Percentiles rank a stretch among this genome's conserved stretches.
Conservation (phyloP, 176 grass and related monocot species). For the Neostapfia colusana region DNA sequence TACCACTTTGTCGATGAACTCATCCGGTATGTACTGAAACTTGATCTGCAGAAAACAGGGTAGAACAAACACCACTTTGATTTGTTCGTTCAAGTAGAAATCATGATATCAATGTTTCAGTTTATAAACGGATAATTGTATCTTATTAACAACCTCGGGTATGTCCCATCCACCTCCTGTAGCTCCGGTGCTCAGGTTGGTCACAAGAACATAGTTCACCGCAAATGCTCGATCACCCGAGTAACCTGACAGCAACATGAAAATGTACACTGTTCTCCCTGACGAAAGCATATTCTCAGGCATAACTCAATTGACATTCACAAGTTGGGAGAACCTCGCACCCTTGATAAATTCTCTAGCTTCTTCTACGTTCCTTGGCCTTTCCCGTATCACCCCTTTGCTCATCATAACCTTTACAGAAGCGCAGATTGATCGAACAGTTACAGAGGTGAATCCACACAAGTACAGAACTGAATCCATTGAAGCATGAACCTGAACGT, state of each 20-base stretch:
- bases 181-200: constrained; percentile 55
- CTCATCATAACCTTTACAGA: constrained; percentile 63
- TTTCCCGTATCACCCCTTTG: constrained; percentile 63
- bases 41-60: constrained; percentile 47
- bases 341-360: constrained; percentile 78
- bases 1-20: constrained; percentile 65
- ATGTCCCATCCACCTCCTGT: constrained; percentile 63
- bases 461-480: not conserved
- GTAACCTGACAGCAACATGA: constrained; percentile 42
- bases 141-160: constrained; percentile 41
- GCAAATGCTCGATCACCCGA: constrained; percentile 56
- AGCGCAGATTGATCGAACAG: not conserved
- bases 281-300: not conserved
- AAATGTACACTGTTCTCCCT: not conserved
- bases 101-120: not conserved
- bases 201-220: constrained; percentile 70
- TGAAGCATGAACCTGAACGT: not conserved
- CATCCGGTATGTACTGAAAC: constrained; percentile 69
- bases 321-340: constrained; percentile 9
- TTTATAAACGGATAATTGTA: not conserved
- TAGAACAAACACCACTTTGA: not conserved
- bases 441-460: not conserved
- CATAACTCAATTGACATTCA: not conserved
- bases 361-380: constrained; percentile 56
- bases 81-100: not conserved